Evolutionary conservation across 352 stramenopile genomes (phyloP), one percentile per base, ranked within the genome.

Genomic region (Plasmopara muralis): DNA sequence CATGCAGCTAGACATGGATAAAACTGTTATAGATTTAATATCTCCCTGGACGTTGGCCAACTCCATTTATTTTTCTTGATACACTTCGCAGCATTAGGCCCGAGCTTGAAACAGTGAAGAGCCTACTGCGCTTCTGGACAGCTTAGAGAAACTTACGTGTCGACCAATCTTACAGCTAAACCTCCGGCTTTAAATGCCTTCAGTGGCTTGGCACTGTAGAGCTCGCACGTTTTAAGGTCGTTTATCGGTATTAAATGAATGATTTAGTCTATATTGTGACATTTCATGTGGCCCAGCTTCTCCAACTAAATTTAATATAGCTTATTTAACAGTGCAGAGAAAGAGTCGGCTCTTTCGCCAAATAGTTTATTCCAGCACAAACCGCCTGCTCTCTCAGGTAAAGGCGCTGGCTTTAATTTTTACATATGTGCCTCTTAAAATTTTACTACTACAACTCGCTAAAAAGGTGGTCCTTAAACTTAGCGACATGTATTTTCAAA

Each of bases 241-340:
- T 7, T 8, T 44, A 14, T 12, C 28, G 4, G 4, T 44, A n/a
- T 29, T 44, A 5, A 44, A 44, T 44, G 16, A 9, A n/a, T 4
- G 28, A 44, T 29, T 44, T 44, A 10, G 12, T 44, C 7, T 29
- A 44, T n/a, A 44, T 29, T 12, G 28, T 29, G 39, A n/a, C 39
- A 44, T 44, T 25, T n/a, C n/a, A n/a, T 29, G 3, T 5, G 9
- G 12, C 9, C 16, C 28, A 25, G 5, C 28, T 58, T 5, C 43
- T 52, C 7, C 35, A 52, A 47, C 43, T 58, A 2, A 52, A 58
- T 16, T 38, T 57, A 7, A 58, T 58, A 9, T 37, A 59, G 13
- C 35, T 59, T 18, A 48, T 53, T 41, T 10, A 40, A 13, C 29
- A 53, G 9, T 45, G 44, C 6, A 29, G 44, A 14, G 28, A 25